phyloP scores from a whole-genome alignment of 345 rosid genomes.

The Citrus unshiu region DNA sequence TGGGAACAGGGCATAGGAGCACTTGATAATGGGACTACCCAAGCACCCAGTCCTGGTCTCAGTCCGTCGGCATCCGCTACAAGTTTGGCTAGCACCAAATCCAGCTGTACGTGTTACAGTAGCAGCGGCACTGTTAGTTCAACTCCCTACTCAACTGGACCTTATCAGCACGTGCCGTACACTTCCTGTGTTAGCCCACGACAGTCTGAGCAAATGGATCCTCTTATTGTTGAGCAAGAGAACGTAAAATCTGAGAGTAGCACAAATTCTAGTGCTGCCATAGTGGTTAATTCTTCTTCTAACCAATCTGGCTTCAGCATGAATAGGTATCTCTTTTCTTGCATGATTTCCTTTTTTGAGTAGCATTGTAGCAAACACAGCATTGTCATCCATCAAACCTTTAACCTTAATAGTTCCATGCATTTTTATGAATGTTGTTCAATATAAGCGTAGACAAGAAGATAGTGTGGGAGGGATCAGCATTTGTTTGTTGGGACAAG shows the following conservation, averaged over 20 bases:
- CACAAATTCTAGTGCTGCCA: constrained; percentile 29
- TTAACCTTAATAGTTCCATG: not conserved
- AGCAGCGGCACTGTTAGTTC: constrained; percentile 65
- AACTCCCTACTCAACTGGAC: constrained; percentile 50
- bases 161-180: constrained; percentile 53
- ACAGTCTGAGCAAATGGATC: constrained; percentile 48
- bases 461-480: not conserved
- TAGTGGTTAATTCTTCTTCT: constrained; percentile 35
- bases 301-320: constrained; percentile 50
- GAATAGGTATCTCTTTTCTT: constrained; percentile 44
- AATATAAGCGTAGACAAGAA: not conserved
- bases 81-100: constrained; percentile 66
- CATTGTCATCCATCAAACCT: not conserved
- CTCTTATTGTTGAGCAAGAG: constrained; percentile 34
- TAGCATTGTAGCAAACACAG: not conserved
- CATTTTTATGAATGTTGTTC: not conserved
- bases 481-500: not conserved
- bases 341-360: constrained; percentile 9
- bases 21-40: constrained; percentile 46
- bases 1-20: constrained; percentile 56
- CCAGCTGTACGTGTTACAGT: constrained; percentile 65
- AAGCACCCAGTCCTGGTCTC: constrained; percentile 47
- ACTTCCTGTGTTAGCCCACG: constrained; percentile 34
- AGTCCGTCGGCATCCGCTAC: constrained; percentile 71
- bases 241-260: constrained; percentile 35